These are phyloP conservation scores for Picea mariana DNA, from an alignment of 83 land plant species.

Conservation along the genomic window DNA sequence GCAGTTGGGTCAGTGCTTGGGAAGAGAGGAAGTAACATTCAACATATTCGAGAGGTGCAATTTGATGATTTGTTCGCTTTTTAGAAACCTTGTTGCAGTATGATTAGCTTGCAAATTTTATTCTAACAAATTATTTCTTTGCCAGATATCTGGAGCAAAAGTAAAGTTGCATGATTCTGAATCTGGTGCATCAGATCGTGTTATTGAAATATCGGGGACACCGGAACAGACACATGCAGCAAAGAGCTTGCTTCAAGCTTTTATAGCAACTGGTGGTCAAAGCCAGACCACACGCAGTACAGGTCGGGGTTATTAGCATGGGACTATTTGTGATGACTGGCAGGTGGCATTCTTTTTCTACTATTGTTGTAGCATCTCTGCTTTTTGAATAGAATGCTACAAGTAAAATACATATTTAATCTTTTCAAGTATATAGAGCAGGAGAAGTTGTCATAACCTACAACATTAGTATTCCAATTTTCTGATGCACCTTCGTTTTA, in stretches of 20 bases:
- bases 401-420: neutral
- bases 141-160: slow-evolving; percentile 40
- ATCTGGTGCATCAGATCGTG: slow-evolving; percentile 28
- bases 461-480: neutral
- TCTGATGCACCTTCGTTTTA: slow-evolving; percentile 10
- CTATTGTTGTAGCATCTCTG: neutral
- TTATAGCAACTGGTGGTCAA: slow-evolving; percentile 25
- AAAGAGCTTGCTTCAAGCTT: slow-evolving; percentile 24
- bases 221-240: slow-evolving; percentile 36
- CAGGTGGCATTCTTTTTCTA: neutral
- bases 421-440: neutral
- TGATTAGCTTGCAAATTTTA: neutral
- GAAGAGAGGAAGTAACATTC: slow-evolving; percentile 33
- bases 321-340: neutral
- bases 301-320: neutral
- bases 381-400: neutral
- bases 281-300: neutral
- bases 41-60: slow-evolving; percentile 32
- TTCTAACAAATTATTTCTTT: neutral
- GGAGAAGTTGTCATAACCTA: neutral
- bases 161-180: slow-evolving; percentile 29
- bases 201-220: slow-evolving; percentile 35
- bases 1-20: slow-evolving; percentile 34
- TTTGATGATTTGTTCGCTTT: neutral
- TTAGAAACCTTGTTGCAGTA: neutral